Base-by-base conservation (phyloP, 2,329 filamentous ascomycete genomes). In the Exophiala lecanii-corni region DNA sequence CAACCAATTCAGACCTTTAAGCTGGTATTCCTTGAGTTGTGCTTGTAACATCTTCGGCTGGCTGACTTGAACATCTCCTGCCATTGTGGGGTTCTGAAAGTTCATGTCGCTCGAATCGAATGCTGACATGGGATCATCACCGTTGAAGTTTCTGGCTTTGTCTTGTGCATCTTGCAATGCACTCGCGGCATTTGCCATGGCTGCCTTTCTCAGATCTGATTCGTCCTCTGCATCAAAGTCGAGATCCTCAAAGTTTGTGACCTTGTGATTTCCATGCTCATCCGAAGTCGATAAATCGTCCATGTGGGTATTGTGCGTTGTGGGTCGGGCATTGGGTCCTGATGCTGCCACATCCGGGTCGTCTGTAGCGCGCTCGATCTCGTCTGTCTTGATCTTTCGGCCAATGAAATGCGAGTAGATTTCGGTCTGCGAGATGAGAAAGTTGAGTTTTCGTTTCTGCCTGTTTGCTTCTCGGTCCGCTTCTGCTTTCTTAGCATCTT, bases 401-500 rank as follows among this genome's bases (percentile, higher is more conserved):
- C 92, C 91, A 58, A 98, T 96, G 67, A 98, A 98, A 74, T 98
- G 92, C 31, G 91, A 97, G 73, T 98, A 98, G 38, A 98, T 76
- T 64, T 98, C 92, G 1, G 92, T 98, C 69, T 98, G 92, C 1
- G 91, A 96, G 65, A 98, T 98, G 52, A 98, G 77, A 76, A 98
- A 98, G 69, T 98, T 97, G 63, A 98, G 86, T 72, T 98, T 98
- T 59, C 92, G 82, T 78, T 94, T 95, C 70, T 98, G 92, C 53
- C 92, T 81, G 57, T 94, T 94, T 12, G 92, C 89, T 76, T 98
- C 92, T 54, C 94, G 89, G 58, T 97, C 92, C 4, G 92, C 92
- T 71, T 98, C 92, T 47, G 91, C 89, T 68, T 91, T 94, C 67
- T 92, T 89, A 13, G 92, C 92, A 59, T 92, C 94, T 63, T 98